Base-by-base conservation (phyloP, 257 asterid species). In the Salvia hispanica region DNA sequence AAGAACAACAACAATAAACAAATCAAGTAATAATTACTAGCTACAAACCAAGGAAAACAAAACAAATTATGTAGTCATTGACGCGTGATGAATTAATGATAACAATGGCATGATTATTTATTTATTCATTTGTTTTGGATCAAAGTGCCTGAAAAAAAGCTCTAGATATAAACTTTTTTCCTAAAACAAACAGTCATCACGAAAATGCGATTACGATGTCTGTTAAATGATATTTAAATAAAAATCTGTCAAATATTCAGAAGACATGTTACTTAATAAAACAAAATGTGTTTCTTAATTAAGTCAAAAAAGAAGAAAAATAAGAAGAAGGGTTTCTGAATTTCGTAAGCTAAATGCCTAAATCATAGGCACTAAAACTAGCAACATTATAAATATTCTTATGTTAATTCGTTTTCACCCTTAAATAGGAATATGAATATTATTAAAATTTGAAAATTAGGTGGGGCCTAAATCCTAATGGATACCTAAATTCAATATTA, bases 181-280 rank as follows among this genome's bases (percentile, higher is more conserved):
- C 14, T 18, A 9, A 60, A 40, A 51, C 63, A 48, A 70, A 53
- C 56, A 68, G 44, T 11, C 18, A 51, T 14, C 55, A 21, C 31
- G 46, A 25, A 67, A 67, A 4, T 40, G 16, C 72, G 59, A 14
- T 18, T 21, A 28, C 11, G 31, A 47, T 62, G 56, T 31, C 74
- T 18, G 45, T 25, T 25, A 16, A 15, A 50, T 6, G 16, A 50
- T 6, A 14, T 47, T 39, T 52, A 42, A 47, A 47, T 7, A 16
- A 15, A 7, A 16, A 5, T 18, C 4, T 37, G 51, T 58, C 68
- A 58, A 65, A 50, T 42, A 66, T 40, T 72, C 64, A 31, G 58
- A 3, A 53, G 71, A 54, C 58, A 64, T 47, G 13, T 72, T 18
- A 34, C 9, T 4, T 54, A 64, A 54, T 53, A 72, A 72, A 72